phyloP scores from a whole-genome alignment of 192 early-diverging fungal species.

The Rhizoclosmatium sp. region DNA sequence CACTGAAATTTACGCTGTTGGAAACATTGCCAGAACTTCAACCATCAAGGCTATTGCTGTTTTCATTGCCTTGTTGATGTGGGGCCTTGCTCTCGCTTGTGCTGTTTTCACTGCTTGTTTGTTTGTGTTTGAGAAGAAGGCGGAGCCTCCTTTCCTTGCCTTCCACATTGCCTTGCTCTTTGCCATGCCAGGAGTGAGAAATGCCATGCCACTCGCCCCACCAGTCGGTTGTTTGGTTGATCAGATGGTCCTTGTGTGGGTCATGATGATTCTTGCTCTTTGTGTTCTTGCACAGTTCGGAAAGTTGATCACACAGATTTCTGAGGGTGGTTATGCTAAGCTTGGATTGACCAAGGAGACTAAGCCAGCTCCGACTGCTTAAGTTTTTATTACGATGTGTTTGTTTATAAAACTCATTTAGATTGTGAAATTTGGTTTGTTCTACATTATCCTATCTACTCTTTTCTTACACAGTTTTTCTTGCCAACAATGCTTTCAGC shows the following conservation, averaged over 20 bases:
- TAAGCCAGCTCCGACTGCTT: too few relatives aligned
- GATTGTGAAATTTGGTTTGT: too few relatives aligned
- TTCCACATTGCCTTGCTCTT: constrained; percentile 7
- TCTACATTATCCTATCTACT: too few relatives aligned
- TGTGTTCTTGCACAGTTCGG: background rate
- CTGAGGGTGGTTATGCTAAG: too few relatives aligned
- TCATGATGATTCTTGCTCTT: background rate
- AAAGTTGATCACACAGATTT: background rate
- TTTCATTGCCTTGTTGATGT: background rate
- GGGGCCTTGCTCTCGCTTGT: background rate
- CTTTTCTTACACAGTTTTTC: too few relatives aligned
- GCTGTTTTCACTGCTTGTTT: background rate
- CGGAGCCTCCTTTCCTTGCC: background rate
- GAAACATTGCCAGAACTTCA: background rate
- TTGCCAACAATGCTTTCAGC: too few relatives aligned
- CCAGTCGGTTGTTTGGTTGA: constrained; percentile 10
- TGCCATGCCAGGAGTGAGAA: constrained; percentile 5
- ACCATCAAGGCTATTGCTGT: constrained; percentile 6
- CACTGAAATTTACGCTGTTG: background rate
- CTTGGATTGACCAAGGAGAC: too few relatives aligned
- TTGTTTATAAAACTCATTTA: too few relatives aligned
- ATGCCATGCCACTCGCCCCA: constrained; percentile 12
- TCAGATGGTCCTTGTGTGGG: constrained; percentile 6
- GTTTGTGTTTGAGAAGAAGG: constrained; percentile 8
- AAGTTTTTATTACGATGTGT: too few relatives aligned